Evolutionary conservation across 306 rosid species (phyloP), one percentile per base, ranked within the genome.

Genomic region (Begonia loranthoides): DNA sequence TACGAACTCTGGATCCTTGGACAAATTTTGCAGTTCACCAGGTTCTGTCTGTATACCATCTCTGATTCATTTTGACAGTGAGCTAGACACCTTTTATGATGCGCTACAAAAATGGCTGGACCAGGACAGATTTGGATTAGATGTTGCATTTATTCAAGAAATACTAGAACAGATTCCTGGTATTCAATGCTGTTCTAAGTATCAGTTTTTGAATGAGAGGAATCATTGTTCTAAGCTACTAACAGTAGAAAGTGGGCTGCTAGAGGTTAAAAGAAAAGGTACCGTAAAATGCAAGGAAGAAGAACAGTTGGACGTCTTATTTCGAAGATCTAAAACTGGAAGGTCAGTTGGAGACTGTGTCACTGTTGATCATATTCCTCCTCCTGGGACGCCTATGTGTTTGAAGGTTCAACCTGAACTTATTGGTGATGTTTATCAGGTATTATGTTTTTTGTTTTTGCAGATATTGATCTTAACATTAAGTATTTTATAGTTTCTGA

Each of bases 101-200:
- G 38, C 54, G 36, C 64, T 84, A 53, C 71, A 54, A 49, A 87
- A 73, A 66, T 92, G 99, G 99, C 69, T 92, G 70, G 93, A 75
- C 58, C 93, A 79, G 66, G 99, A 92, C 63, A 87, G 99, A 70
- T 80, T 87, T 75, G 99, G 99, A 61, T 65, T 92, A 62, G 93
- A 92, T 63, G 77, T 66, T 33, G 94, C 83, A 64, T 92, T 92
- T 83, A 87, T 83, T 50, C 99, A 83, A 77, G 96, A 92, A 69
- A 66, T 87, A 59, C 53, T 92, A 54, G 96, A 92, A 68, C 78
- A 73, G 67, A 83, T 70, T 66, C 94, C 94, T 56, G 83, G 76
- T 52, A 74, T 78, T 17, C 66, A 70, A 61, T 61, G 72, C 57
- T 73, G 72, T 73, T 61, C 67, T 12, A 73, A 63, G 15, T 92